A percentile compares a stretch with the other conserved stretches of the same genome.
These are phyloP conservation scores for Fusarium robinianum DNA, from an alignment of 2,329 filamentous ascomycete species.

Conservation along the genomic window DNA sequence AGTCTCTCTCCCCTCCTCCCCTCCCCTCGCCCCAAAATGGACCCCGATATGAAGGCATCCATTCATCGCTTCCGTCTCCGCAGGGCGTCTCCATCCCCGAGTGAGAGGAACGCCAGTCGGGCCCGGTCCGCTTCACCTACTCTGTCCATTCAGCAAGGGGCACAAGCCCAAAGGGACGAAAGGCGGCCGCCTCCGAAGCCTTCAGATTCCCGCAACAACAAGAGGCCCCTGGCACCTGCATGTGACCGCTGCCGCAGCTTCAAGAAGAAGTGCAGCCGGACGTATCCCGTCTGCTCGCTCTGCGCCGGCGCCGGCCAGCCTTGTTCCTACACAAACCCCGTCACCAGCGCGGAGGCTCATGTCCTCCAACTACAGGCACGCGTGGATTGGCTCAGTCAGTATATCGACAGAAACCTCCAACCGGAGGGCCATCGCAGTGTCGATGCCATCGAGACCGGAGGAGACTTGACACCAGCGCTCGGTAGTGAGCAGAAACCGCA, in stretches of 20 bases:
- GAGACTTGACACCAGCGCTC: constrained; percentile 32
- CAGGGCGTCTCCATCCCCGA: constrained; percentile 34
- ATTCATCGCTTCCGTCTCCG: constrained; percentile 36
- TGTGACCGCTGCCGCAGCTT: constrained; percentile 51
- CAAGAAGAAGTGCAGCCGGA: constrained; percentile 52
- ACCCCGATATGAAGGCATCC: constrained; percentile 36
- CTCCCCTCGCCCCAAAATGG: constrained; percentile 36
- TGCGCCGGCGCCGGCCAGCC: constrained; percentile 46
- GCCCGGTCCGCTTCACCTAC: constrained; percentile 37
- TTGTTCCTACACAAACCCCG: constrained; percentile 43
- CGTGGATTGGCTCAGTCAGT: constrained; percentile 46
- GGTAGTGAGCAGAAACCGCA: constrained; percentile 12
- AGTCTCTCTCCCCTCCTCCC: too few relatives aligned
- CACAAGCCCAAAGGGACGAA: constrained; percentile 18
- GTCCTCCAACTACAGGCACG: constrained; percentile 46
- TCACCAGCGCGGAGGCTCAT: constrained; percentile 41
- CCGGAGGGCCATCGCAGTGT: constrained; percentile 34
- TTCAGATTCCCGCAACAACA: constrained; percentile 3
- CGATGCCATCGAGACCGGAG: constrained; percentile 44
- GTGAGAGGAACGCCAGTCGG: constrained; percentile 30
- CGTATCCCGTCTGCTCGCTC: constrained; percentile 46
- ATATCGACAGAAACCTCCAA: constrained; percentile 43
- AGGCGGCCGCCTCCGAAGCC: background rate
- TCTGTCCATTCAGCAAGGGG: constrained; percentile 24
- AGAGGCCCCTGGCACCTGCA: constrained; percentile 30